phyloP scores from a whole-genome alignment of 352 stramenopile species.

The Pythium brassicae region DNA sequence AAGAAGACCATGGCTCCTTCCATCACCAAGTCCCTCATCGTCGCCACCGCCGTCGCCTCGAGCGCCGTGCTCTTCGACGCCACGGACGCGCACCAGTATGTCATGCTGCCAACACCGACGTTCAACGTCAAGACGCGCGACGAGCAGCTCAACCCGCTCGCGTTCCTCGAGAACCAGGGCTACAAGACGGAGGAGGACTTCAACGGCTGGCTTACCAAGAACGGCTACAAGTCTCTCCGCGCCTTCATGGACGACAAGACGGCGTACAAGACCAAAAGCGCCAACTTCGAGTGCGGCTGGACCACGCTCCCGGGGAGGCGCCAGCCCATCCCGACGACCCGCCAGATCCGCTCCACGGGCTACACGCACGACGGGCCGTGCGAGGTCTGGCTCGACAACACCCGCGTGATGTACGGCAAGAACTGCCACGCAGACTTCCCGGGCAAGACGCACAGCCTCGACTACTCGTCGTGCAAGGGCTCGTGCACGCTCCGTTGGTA shows the following conservation, averaged over 20 bases:
- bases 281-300: conserved; percentile 32
- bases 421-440: conserved; percentile 32
- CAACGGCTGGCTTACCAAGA: conserved; percentile 17
- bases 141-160: conserved; percentile 38
- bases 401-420: conserved; percentile 24
- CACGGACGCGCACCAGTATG: conserved; percentile 27
- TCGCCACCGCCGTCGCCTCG: conserved; percentile 20
- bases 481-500: conserved; percentile 38
- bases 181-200: conserved; percentile 38
- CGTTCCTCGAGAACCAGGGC: conserved; percentile 46
- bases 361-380: conserved; percentile 48
- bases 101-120: conserved; percentile 32
- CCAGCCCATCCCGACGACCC: conserved; percentile 22
- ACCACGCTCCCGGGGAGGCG: conserved; percentile 19
- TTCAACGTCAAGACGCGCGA: conserved; percentile 29
- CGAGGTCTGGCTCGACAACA: conserved; percentile 41
- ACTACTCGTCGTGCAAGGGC: conserved; percentile 32
- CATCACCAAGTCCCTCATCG: conserved; percentile 15
- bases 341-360: conserved; percentile 30
- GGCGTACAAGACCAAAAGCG: conserved; percentile 10
- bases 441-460: conserved; percentile 27
- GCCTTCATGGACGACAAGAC: conserved; percentile 16
- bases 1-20: conserved; percentile 9
- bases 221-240: conserved; percentile 12
- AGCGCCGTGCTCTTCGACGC: conserved; percentile 6